These are phyloP conservation scores for Coemansia sp. DNA, from an alignment of 192 early-diverging fungal species.

Conservation along the genomic window DNA sequence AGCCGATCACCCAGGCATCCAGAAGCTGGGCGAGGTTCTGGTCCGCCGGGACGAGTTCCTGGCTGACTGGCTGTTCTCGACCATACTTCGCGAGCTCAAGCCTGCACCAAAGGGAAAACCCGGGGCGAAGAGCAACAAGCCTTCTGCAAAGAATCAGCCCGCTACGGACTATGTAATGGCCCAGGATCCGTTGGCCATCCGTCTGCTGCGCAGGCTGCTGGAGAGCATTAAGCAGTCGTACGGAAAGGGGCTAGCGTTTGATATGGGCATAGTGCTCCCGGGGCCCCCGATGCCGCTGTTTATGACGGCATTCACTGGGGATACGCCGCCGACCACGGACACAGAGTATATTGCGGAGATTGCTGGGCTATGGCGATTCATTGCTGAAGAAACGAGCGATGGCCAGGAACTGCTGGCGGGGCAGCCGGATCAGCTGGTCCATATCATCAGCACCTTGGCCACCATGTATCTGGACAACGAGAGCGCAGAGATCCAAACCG, in stretches of 20 bases:
- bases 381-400: constrained; percentile 12
- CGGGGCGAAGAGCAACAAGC: not conserved
- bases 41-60: constrained; percentile 39
- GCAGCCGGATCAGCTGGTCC: constrained; percentile 24
- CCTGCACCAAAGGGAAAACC: too few relatives aligned
- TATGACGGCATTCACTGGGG: constrained; percentile 17
- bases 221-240: constrained; percentile 9
- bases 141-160: not conserved
- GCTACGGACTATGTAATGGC: constrained; percentile 9
- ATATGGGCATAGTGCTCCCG: constrained; percentile 19
- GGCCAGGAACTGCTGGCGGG: constrained; percentile 22
- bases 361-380: constrained; percentile 21
- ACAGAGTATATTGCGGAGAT: constrained; percentile 8
- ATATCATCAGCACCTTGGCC: too few relatives aligned
- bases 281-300: constrained; percentile 28
- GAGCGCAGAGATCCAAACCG: too few relatives aligned
- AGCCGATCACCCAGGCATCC: not conserved
- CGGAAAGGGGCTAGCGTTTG: constrained; percentile 1
- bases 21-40: constrained; percentile 16
- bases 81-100: constrained; percentile 41
- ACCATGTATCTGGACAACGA: too few relatives aligned
- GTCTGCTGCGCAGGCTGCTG: constrained; percentile 13
- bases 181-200: constrained; percentile 15
- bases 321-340: not conserved
- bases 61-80: constrained; percentile 37